Conservation (phyloP, 345 rosid species). For the Populus deltoides region DNA sequence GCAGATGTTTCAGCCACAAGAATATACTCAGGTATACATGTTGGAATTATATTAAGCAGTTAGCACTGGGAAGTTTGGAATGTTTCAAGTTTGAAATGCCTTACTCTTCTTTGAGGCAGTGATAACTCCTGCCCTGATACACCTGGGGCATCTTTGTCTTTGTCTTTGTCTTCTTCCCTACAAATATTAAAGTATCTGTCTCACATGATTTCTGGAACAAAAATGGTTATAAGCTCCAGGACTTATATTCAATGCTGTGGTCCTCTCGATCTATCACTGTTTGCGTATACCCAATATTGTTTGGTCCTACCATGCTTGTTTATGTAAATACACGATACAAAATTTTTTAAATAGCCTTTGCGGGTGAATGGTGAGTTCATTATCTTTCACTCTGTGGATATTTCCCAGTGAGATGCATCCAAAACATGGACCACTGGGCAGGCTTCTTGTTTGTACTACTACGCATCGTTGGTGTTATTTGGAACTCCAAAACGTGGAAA, state of each 20-base stretch:
- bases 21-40: background rate
- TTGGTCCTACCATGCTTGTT: constrained; percentile 29
- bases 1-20: background rate
- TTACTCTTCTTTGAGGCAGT: constrained; percentile 5
- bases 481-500: background rate
- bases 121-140: background rate
- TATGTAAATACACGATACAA: background rate
- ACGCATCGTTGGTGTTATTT: background rate
- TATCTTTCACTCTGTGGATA: constrained; percentile 8
- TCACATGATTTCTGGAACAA: background rate
- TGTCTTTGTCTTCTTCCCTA: constrained; percentile 3
- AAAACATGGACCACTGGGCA: constrained; percentile 20
- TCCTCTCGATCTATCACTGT: constrained; percentile 12
- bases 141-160: constrained; percentile 5
- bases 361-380: constrained; percentile 10
- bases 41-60: background rate
- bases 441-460: background rate
- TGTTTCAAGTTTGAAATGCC: background rate
- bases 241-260: constrained; percentile 16
- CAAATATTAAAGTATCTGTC: constrained; percentile 6
- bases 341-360: constrained; percentile 14
- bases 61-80: background rate
- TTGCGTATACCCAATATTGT: background rate
- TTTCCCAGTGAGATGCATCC: background rate
- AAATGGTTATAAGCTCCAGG: constrained; percentile 1